A percentile compares a stretch with the other conserved stretches of the same genome.
phyloP scores from a whole-genome alignment of 495 filamentous ascomycete species.

The Pseudoneurospora amorphoporcata region DNA sequence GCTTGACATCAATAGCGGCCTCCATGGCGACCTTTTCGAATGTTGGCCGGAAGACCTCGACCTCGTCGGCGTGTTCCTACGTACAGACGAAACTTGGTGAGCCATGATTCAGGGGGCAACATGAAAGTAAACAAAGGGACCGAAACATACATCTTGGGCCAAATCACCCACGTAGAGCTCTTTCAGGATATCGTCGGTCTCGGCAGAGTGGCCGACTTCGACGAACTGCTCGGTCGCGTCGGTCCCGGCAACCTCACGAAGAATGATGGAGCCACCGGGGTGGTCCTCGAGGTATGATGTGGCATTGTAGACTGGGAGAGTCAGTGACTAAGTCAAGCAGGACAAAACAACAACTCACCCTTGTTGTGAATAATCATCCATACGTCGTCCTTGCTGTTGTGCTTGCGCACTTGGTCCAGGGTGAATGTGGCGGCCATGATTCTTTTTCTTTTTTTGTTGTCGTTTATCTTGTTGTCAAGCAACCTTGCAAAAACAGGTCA shows the following conservation, averaged over 20 bases:
- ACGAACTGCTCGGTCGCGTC: conserved; percentile 50
- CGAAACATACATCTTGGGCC: conserved; percentile 5
- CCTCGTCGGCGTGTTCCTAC: conserved; percentile 4
- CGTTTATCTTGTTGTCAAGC: neutral
- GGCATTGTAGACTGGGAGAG: conserved; percentile 47
- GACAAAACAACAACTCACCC: conserved; percentile 21
- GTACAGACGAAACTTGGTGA: neutral
- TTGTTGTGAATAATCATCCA: conserved; percentile 51
- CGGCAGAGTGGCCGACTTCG: conserved; percentile 49
- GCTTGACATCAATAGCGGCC: conserved; percentile 10
- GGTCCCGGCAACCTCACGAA: conserved; percentile 44
- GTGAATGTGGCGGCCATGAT: conserved; percentile 21
- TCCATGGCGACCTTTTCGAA: conserved; percentile 4
- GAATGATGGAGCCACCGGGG: conserved; percentile 46
- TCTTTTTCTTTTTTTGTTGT: neutral
- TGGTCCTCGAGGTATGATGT: conserved; percentile 49
- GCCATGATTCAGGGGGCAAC: neutral
- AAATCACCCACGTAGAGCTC: conserved; percentile 17
- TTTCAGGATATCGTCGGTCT: conserved; percentile 29
- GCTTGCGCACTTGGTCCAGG: conserved; percentile 39
- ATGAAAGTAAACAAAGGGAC: neutral
- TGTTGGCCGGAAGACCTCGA: conserved; percentile 8
- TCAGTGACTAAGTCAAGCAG: neutral
- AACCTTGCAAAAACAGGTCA: neutral
- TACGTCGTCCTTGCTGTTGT: conserved; percentile 43